Evolutionary conservation across 257 asterid genomes (phyloP).

Genomic region (Ligustrum vulgare): DNA sequence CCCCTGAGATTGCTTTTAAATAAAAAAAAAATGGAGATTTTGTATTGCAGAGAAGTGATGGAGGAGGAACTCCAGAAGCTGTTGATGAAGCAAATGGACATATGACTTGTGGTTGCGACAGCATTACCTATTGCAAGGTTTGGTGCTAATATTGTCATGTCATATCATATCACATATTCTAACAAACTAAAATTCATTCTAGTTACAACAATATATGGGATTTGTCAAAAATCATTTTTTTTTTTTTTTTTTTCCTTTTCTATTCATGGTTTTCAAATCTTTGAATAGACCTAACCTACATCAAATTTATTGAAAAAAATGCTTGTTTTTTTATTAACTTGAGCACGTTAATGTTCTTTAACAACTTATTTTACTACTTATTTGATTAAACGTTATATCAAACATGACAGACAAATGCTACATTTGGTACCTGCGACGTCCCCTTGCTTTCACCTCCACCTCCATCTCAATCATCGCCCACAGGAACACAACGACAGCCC

Average conservation of each 20-base stretch:
- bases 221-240: too few species aligned
- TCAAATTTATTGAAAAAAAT: too few species aligned
- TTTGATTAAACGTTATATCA: not conserved
- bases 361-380: not conserved
- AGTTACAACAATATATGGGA: too few species aligned
- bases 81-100: conserved; percentile 89
- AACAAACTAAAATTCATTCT: too few species aligned
- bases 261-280: too few species aligned
- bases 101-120: conserved; percentile 75
- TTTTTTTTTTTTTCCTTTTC: too few species aligned
- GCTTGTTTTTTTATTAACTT: not conserved
- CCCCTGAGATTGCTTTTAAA: too few species aligned
- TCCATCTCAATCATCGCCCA: conserved; percentile 50
- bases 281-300: too few species aligned
- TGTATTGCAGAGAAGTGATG: conserved; percentile 68
- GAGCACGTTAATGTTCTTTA: not conserved
- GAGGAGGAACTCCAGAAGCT: conserved; percentile 89
- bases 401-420: conserved; percentile 40
- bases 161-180: too few species aligned
- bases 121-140: conserved; percentile 85
- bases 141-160: conserved; percentile 2
- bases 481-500: conserved; percentile 18
- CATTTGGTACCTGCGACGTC: conserved; percentile 61
- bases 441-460: conserved; percentile 86
- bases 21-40: not conserved